Evolutionary conservation across 306 rosid species (phyloP), one percentile per base, ranked within the genome.

Genomic region (Cajanus cajan): DNA sequence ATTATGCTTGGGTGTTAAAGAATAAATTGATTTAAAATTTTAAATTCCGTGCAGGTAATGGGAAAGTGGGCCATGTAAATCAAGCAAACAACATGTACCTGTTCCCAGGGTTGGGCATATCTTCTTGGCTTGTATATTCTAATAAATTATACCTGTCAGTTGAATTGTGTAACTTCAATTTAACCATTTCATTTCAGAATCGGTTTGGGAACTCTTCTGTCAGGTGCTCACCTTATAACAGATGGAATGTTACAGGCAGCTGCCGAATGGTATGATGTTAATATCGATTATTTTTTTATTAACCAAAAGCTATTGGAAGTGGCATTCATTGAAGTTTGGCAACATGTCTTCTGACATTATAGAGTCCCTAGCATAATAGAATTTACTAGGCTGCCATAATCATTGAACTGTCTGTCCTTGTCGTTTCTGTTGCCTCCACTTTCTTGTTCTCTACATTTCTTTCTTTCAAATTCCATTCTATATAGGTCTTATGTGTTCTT

Each of bases 71-170:
- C 72, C 93, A 96, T 82, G 98, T 91, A 76, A 93, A 96, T 90
- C 99, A 96, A 93, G 99, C 99, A 76, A 96, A 96, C 84, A 96
- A 96, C 85, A 96, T 96, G 99, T 96, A 96, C 85, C 85, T 96
- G 73, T 96, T 96, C 84, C 99, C 99, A 13, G 99, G 99, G 98
- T 96, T 73, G 65, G 55, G 43, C 18, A 40, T 83, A 87, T 54
- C 78, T 82, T 71, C 71, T 55, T 74, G 78, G 70, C 79, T 57
- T 69, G 31, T 6, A 40, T 24, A 72, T 48, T 65, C 64, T 77
- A 37, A 0, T 37, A 6, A 72, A 71, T 4, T 39, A 45, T 79
- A 31, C 61, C 63, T 76, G 41, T 64, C 40, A 13, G 61, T 64
- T 39, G 39, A 68, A 25, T 18, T 51, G 63, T 33, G 24, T 64